A percentile compares a stretch with the other conserved stretches of the same genome.
Conservation (phyloP, 169 alveolate genomes). For the Eimeria acervulina region DNA sequence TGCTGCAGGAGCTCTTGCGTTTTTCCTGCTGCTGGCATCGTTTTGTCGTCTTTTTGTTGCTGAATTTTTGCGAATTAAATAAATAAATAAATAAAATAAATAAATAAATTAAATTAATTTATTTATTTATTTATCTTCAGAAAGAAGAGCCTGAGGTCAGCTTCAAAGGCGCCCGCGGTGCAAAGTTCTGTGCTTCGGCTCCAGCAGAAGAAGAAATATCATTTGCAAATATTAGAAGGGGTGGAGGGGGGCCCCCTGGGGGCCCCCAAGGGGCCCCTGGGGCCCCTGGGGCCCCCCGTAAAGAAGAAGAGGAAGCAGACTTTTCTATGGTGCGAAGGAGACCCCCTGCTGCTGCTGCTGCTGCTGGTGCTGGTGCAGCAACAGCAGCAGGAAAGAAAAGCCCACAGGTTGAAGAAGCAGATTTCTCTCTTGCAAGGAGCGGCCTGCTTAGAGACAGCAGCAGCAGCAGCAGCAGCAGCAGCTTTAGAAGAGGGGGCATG, state of each 20-base stretch:
- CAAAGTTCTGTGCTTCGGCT: neutral
- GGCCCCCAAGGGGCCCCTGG: neutral
- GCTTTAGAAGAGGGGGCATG: no score
- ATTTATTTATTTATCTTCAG: neutral
- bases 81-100: no score
- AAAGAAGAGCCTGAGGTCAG: conserved; percentile 4
- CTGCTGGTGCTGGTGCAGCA: neutral
- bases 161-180: neutral
- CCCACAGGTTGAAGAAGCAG: neutral
- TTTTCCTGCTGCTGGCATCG: no score
- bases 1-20: no score
- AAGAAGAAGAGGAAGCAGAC: conserved; percentile 5
- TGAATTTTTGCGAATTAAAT: no score
- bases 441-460: neutral
- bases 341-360: no score
- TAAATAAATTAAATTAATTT: no score
- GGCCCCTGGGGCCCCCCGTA: neutral
- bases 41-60: no score
- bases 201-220: conserved; percentile 22
- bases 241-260: no score
- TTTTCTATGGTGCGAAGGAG: neutral
- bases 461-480: conserved; percentile 54
- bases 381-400: neutral
- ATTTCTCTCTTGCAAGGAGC: neutral
- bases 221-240: neutral